phyloP scores from a whole-genome alignment of 129 eudicot genomes.

The Heracleum sosnowskyi region DNA sequence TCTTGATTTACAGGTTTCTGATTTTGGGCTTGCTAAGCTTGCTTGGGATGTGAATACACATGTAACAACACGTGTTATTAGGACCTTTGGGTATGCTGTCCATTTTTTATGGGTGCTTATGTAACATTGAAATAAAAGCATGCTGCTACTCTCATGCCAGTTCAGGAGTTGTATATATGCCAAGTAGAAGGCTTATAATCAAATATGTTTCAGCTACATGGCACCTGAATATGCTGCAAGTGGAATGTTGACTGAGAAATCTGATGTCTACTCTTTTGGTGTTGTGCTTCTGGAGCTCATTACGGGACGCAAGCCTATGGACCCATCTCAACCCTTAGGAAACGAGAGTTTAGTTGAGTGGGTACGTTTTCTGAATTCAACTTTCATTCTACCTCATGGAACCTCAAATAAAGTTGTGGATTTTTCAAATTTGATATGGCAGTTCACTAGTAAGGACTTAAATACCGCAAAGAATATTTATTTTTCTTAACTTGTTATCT shows the following conservation, averaged over 20 bases:
- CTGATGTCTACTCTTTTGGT: slow-evolving; percentile 82
- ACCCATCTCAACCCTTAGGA: slow-evolving; percentile 73
- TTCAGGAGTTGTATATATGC: background rate
- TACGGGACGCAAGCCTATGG: slow-evolving; percentile 90
- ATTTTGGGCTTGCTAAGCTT: slow-evolving; percentile 89
- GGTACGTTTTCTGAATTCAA: slow-evolving; percentile 31
- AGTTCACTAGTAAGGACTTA: background rate
- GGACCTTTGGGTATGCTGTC: slow-evolving; percentile 79
- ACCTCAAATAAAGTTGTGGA: background rate
- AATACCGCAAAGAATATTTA: background rate
- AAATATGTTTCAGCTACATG: slow-evolving; percentile 57
- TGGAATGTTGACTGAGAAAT: slow-evolving; percentile 89
- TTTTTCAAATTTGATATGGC: background rate
- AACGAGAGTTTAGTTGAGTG: slow-evolving; percentile 86
- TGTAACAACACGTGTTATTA: slow-evolving; percentile 87
- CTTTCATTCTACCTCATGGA: background rate
- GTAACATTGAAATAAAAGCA: background rate
- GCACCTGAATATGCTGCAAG: slow-evolving; percentile 96
- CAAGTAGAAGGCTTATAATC: background rate
- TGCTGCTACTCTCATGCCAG: background rate
- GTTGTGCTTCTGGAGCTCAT: slow-evolving; percentile 89
- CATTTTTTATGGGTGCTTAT: background rate
- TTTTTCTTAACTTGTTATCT: background rate
- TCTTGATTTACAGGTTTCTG: slow-evolving; percentile 62
- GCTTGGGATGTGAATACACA: slow-evolving; percentile 66